A percentile compares a stretch with the other conserved stretches of the same genome.
Conservation (phyloP, 768 basidiomycete genomes). For the Lactarius vividus region DNA sequence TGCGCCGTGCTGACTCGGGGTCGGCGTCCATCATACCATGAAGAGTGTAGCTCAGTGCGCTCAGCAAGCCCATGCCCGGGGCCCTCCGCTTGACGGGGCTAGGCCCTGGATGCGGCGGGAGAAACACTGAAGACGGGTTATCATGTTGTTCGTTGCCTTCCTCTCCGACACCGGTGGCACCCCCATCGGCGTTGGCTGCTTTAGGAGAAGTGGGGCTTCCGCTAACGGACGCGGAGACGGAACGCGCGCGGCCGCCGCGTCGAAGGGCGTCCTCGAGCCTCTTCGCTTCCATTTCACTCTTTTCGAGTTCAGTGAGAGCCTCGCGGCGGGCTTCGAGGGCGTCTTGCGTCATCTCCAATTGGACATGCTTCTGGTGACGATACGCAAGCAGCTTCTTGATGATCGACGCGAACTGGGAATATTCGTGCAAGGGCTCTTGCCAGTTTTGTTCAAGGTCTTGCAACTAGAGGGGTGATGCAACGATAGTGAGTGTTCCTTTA, state of each 20-base stretch:
- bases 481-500: background rate
- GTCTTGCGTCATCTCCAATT: conserved; percentile 97
- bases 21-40: conserved; percentile 99
- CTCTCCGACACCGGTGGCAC: conserved; percentile 12
- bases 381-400: conserved; percentile 94
- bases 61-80: conserved; percentile 83
- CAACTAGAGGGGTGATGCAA: conserved; percentile 46
- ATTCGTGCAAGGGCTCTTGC: conserved; percentile 95
- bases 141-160: conserved; percentile 34
- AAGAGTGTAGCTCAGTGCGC: conserved; percentile 89
- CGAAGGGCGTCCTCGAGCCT: conserved; percentile 86
- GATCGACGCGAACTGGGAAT: conserved; percentile 89
- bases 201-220: conserved; percentile 1
- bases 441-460: conserved; percentile 94
- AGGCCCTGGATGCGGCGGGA: conserved; percentile 80
- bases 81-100: conserved; percentile 60
- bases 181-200: background rate
- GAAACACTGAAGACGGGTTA: conserved; percentile 43
- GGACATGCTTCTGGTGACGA: conserved; percentile 96
- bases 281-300: conserved; percentile 86
- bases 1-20: conserved; percentile 92
- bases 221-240: conserved; percentile 13
- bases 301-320: conserved; percentile 84
- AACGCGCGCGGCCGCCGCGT: conserved; percentile 49
- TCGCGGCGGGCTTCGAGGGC: conserved; percentile 80